Evolutionary conservation across 2,329 filamentous ascomycete genomes (phyloP).

Genomic region (Xylaria sp.): DNA sequence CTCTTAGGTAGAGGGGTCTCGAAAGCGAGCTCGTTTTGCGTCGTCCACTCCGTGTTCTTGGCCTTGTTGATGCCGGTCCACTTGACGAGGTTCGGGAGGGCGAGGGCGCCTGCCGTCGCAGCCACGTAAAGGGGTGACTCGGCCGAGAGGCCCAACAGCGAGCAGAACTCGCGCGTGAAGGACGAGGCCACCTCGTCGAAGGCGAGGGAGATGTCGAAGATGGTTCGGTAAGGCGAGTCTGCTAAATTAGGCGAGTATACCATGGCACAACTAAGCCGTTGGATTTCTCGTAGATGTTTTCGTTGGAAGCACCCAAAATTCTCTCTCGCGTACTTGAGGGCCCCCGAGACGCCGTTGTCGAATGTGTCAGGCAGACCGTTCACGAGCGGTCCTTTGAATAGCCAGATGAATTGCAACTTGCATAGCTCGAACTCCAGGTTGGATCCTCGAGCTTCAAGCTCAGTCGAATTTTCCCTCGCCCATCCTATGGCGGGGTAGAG

Average conservation of each 20-base stretch:
- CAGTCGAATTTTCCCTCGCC: constrained; percentile 76
- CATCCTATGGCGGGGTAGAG: constrained; percentile 87
- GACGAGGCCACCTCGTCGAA: constrained; percentile 88
- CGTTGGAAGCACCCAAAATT: constrained; percentile 80
- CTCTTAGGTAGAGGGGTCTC: constrained; percentile 69
- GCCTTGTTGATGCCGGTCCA: constrained; percentile 87
- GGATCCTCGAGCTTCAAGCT: constrained; percentile 83
- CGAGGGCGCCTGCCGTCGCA: constrained; percentile 90
- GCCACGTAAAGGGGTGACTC: constrained; percentile 94
- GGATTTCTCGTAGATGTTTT: constrained; percentile 81
- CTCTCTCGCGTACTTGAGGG: constrained; percentile 78
- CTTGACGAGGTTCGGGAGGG: constrained; percentile 88
- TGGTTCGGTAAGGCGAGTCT: constrained; percentile 79
- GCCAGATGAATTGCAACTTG: constrained; percentile 88
- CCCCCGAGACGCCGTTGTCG: constrained; percentile 68
- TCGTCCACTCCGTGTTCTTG: constrained; percentile 95
- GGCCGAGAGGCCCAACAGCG: constrained; percentile 85
- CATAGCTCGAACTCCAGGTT: constrained; percentile 96
- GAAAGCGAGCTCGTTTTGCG: constrained; percentile 87
- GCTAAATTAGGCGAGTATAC: constrained; percentile 80
- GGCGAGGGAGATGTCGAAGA: constrained; percentile 79
- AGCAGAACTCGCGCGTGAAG: constrained; percentile 96
- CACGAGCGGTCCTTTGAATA: constrained; percentile 74
- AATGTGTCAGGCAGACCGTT: constrained; percentile 65
- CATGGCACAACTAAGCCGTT: constrained; percentile 83